These are phyloP conservation scores for Hyaloperonospora brassicae DNA, from an alignment of 352 stramenopile species.

Conservation along the genomic window DNA sequence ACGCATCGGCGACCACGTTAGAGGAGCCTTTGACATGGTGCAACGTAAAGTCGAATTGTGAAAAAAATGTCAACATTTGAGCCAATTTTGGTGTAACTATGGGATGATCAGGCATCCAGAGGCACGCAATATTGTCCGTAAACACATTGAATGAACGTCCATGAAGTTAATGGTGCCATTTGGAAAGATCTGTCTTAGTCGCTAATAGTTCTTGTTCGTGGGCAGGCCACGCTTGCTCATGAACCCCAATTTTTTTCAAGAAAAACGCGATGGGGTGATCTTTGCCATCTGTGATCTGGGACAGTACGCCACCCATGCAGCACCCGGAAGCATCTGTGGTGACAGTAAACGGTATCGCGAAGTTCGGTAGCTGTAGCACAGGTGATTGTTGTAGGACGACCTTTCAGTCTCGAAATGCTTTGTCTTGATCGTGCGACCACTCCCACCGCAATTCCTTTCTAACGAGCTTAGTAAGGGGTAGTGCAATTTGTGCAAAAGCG, in stretches of 20 bases:
- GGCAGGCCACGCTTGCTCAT: neutral
- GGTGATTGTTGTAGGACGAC: slow-evolving; percentile 1
- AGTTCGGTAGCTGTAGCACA: slow-evolving; percentile 17
- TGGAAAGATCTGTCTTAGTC: neutral
- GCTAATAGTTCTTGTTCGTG: neutral
- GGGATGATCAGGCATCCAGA: too few relatives aligned
- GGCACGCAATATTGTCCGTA: too few relatives aligned
- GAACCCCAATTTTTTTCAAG: slow-evolving; percentile 6
- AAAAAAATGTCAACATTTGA: too few relatives aligned
- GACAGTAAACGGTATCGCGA: slow-evolving; percentile 10
- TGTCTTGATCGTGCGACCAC: neutral
- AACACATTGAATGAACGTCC: too few relatives aligned
- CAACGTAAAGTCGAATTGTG: too few relatives aligned
- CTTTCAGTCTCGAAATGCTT: slow-evolving; percentile 18
- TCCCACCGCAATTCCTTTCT: slow-evolving; percentile 10
- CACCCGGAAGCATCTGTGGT: slow-evolving; percentile 2
- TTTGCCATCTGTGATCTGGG: slow-evolving; percentile 1
- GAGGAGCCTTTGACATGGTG: too few relatives aligned
- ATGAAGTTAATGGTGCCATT: too few relatives aligned
- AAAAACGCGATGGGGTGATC: slow-evolving; percentile 23
- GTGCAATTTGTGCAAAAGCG: slow-evolving; percentile 12
- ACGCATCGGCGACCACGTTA: too few relatives aligned
- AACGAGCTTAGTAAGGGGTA: slow-evolving; percentile 15
- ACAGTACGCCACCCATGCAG: slow-evolving; percentile 8
- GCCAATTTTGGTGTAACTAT: too few relatives aligned